These are phyloP conservation scores for Fusarium zealandicum DNA, from an alignment of 2,329 filamentous ascomycete genomes.

Conservation along the genomic window DNA sequence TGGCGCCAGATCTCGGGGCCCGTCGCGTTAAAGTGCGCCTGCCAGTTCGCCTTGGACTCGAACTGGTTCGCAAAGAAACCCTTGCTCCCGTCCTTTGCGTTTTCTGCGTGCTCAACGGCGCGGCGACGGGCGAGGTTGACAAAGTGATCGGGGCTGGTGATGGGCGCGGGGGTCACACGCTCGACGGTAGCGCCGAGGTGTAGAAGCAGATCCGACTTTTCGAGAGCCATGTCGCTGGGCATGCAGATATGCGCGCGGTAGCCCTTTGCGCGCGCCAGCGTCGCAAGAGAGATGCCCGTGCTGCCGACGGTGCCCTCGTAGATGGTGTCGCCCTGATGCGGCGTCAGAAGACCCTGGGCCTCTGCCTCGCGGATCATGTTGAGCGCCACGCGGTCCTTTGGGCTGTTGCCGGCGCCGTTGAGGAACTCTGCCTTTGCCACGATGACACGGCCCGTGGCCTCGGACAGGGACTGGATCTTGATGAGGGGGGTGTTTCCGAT, in stretches of 20 bases:
- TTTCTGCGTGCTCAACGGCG: constrained; percentile 74
- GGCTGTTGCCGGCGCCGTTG: constrained; percentile 91
- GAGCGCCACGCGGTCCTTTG: constrained; percentile 93
- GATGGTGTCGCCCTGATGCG: constrained; percentile 87
- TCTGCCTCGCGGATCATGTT: constrained; percentile 88
- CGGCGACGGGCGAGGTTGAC: constrained; percentile 87
- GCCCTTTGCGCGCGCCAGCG: constrained; percentile 84
- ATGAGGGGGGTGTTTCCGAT: constrained; percentile 95
- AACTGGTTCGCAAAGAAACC: constrained; percentile 98
- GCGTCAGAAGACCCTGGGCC: constrained; percentile 74
- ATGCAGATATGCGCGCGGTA: constrained; percentile 97
- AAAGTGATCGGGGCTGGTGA: constrained; percentile 91
- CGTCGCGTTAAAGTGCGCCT: constrained; percentile 81
- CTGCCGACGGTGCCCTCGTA: constrained; percentile 98
- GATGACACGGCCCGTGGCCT: constrained; percentile 87
- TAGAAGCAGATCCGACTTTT: constrained; percentile 88
- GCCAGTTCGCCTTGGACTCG: constrained; percentile 88
- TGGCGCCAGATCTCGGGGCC: constrained; percentile 90
- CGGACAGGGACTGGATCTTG: constrained; percentile 82
- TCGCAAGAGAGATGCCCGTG: constrained; percentile 93
- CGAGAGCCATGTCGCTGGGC: constrained; percentile 86
- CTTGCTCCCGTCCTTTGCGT: constrained; percentile 64
- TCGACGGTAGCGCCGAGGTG: constrained; percentile 94
- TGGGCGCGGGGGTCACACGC: constrained; percentile 87
- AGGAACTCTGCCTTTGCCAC: constrained; percentile 95